These are phyloP conservation scores for Emergomyces africanus DNA, from an alignment of 2,329 filamentous ascomycete species.

Conservation along the genomic window DNA sequence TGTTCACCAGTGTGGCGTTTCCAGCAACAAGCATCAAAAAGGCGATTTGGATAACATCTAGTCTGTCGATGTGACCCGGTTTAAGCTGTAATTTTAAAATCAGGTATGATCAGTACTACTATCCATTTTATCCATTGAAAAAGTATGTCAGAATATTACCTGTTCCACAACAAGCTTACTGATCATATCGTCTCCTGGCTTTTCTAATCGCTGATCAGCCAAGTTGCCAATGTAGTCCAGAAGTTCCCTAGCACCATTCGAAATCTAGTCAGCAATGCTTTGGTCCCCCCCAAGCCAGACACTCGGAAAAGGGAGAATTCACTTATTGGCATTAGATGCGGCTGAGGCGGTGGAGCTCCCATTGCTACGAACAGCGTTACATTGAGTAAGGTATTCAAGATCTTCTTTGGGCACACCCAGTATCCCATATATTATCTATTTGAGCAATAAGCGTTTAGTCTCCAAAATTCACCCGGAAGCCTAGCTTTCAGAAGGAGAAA, in stretches of 20 bases:
- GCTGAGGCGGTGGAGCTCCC: constrained; percentile 37
- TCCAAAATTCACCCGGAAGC: no score
- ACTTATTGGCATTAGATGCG: constrained; percentile 35
- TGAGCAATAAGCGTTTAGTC: not conserved
- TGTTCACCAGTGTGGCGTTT: constrained; percentile 42
- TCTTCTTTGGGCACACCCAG: constrained; percentile 38
- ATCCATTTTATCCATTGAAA: not conserved
- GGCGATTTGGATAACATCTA: constrained; percentile 32
- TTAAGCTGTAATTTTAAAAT: constrained; percentile 10
- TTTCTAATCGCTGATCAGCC: constrained; percentile 28
- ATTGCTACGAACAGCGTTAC: constrained; percentile 36
- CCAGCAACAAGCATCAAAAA: constrained; percentile 40
- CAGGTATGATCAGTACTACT: not conserved
- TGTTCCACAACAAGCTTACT: constrained; percentile 25
- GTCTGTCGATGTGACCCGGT: constrained; percentile 18
- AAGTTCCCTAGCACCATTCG: constrained; percentile 22
- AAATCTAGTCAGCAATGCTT: not conserved
- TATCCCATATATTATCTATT: constrained; percentile 38
- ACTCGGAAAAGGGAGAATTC: constrained; percentile 1
- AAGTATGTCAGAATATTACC: not conserved
- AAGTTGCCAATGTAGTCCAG: constrained; percentile 34
- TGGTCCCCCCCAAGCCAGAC: not conserved
- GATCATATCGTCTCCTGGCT: constrained; percentile 36
- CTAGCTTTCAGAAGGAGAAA: not conserved
- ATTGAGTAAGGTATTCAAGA: constrained; percentile 34